These are phyloP conservation scores for Penicillium mononematosum DNA, from an alignment of 495 filamentous ascomycete species.

Conservation along the genomic window DNA sequence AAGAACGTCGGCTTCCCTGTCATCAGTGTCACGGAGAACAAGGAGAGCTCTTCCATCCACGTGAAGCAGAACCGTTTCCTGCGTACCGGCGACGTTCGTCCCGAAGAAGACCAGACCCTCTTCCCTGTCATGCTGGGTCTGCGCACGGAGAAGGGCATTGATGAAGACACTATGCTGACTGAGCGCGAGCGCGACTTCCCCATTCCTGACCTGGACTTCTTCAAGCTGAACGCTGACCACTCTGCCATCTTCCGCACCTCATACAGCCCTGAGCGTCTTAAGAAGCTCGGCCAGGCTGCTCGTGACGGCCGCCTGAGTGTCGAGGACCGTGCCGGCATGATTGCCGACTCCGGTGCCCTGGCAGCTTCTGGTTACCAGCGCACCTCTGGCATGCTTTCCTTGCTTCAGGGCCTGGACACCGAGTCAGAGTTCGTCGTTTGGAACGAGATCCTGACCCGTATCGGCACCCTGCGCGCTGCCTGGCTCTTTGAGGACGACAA, in stretches of 20 bases:
- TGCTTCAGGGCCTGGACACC: conserved; percentile 78
- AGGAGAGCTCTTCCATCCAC: conserved; percentile 43
- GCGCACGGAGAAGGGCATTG: conserved; percentile 57
- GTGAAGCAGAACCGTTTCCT: conserved; percentile 69
- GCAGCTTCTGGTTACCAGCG: conserved; percentile 89
- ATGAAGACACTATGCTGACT: conserved; percentile 61
- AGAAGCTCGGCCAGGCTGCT: conserved; percentile 71
- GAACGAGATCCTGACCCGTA: conserved; percentile 80
- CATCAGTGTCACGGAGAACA: conserved; percentile 58
- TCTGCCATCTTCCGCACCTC: conserved; percentile 64
- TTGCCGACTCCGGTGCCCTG: conserved; percentile 90
- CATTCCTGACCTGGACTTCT: conserved; percentile 60
- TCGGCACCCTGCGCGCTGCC: conserved; percentile 71
- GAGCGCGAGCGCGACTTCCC: conserved; percentile 74
- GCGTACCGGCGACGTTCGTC: conserved; percentile 62
- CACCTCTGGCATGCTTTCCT: conserved; percentile 82
- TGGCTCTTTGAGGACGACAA: conserved; percentile 85
- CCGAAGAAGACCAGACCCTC: conserved; percentile 71
- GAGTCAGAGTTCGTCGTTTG: conserved; percentile 92
- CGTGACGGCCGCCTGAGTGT: conserved; percentile 82
- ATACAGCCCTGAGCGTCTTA: conserved; percentile 58
- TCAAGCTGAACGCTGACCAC: conserved; percentile 68
- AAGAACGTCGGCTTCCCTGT: conserved; percentile 69
- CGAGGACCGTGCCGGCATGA: conserved; percentile 92
- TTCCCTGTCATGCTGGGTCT: conserved; percentile 62